Percentiles rank a stretch among this genome's conserved stretches.
These are phyloP conservation scores for Zasmidium cellare DNA, from an alignment of 2,329 filamentous ascomycete species.

Conservation along the genomic window DNA sequence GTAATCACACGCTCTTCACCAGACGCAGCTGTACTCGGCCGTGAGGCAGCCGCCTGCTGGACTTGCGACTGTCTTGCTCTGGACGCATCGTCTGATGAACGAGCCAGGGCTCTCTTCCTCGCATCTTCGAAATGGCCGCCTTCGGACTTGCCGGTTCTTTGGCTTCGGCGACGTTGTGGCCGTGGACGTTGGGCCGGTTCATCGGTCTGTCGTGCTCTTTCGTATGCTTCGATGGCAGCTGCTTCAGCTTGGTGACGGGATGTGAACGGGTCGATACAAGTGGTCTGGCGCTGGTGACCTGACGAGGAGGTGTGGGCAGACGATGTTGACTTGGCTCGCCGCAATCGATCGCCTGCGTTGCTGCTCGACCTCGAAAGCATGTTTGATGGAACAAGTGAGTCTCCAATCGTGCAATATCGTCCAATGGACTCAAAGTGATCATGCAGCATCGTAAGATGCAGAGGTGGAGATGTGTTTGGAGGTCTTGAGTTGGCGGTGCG, in stretches of 20 bases:
- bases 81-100: conserved; percentile 5
- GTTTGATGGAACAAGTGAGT: neutral
- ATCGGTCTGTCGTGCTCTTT: conserved; percentile 49
- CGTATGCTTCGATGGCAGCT: conserved; percentile 63
- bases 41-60: conserved; percentile 3
- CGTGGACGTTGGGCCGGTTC: conserved; percentile 19
- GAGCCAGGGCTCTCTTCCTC: conserved; percentile 17
- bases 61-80: conserved; percentile 1
- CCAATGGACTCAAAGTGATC: neutral
- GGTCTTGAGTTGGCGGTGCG: neutral
- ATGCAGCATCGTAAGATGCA: neutral
- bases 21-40: neutral
- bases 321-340: conserved; percentile 34
- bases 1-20: conserved; percentile 25
- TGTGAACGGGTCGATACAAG: conserved; percentile 40
- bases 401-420: neutral
- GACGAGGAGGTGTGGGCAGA: conserved; percentile 40
- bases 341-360: conserved; percentile 32
- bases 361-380: conserved; percentile 38
- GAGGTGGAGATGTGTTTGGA: neutral
- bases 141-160: conserved; percentile 29
- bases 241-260: conserved; percentile 62
- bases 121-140: conserved; percentile 37
- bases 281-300: conserved; percentile 19
- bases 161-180: conserved; percentile 25